Conservation (phyloP, 768 basidiomycete genomes). For the Russula brevipes region DNA sequence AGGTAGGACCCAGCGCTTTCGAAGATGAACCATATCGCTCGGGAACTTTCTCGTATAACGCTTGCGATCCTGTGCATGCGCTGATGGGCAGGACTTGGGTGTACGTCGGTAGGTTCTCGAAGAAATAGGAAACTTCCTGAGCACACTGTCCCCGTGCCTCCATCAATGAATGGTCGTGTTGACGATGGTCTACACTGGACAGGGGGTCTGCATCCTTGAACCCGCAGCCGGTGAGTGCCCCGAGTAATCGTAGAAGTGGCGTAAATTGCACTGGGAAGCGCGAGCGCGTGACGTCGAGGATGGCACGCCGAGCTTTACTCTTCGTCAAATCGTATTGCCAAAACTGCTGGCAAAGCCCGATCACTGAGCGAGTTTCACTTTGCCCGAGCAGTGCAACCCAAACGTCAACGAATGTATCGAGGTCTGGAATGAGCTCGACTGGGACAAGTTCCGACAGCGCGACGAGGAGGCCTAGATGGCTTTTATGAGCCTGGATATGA, state of each 20-base stretch:
- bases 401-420: slow-evolving; percentile 63
- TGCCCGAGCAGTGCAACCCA: slow-evolving; percentile 79
- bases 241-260: slow-evolving; percentile 64
- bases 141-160: slow-evolving; percentile 57
- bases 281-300: slow-evolving; percentile 76
- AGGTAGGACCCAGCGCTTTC: slow-evolving; percentile 47
- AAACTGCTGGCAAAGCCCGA: slow-evolving; percentile 71
- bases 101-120: slow-evolving; percentile 65
- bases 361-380: slow-evolving; percentile 57
- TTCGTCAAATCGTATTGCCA: slow-evolving; percentile 76
- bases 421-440: slow-evolving; percentile 73
- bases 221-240: slow-evolving; percentile 71
- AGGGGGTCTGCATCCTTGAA: slow-evolving; percentile 72
- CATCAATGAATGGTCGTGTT: slow-evolving; percentile 37
- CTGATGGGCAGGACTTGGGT: slow-evolving; percentile 66
- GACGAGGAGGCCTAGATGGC: slow-evolving; percentile 63
- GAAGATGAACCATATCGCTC: slow-evolving; percentile 53
- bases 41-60: slow-evolving; percentile 64
- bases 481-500: slow-evolving; percentile 10
- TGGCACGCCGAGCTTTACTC: slow-evolving; percentile 63
- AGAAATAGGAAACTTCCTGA: slow-evolving; percentile 68
- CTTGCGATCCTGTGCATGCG: slow-evolving; percentile 60
- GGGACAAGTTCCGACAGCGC: slow-evolving; percentile 68
- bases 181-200: slow-evolving; percentile 45
- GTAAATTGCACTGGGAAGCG: slow-evolving; percentile 78